A percentile compares a stretch with the other conserved stretches of the same genome.
These are phyloP conservation scores for Aspergillus ustus DNA, from an alignment of 2,329 filamentous ascomycete genomes.

Conservation along the genomic window DNA sequence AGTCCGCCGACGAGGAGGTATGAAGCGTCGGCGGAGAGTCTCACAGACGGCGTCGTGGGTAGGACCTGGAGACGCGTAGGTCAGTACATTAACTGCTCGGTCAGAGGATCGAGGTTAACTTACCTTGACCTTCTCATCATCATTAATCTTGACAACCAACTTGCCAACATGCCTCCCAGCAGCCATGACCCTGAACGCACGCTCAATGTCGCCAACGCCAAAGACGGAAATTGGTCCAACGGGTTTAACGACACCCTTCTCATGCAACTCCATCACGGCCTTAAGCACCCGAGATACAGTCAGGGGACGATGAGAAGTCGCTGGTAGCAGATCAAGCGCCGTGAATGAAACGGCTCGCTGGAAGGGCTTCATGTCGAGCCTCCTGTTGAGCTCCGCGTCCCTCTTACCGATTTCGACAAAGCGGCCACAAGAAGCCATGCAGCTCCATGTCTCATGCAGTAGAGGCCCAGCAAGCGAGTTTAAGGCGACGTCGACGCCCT, in stretches of 20 bases:
- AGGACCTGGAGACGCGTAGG: not conserved
- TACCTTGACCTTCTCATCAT: not conserved
- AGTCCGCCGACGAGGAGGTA: constrained; percentile 29
- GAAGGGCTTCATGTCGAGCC: no score
- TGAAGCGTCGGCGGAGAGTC: not conserved
- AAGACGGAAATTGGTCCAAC: constrained; percentile 13
- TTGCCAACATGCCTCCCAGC: constrained; percentile 46
- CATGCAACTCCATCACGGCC: constrained; percentile 1
- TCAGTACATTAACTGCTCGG: not conserved
- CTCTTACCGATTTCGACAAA: constrained; percentile 23
- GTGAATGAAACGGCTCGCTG: no score
- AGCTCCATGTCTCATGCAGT: constrained; percentile 13
- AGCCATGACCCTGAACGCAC: constrained; percentile 39
- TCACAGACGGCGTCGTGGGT: no score
- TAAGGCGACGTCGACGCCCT: constrained; percentile 19
- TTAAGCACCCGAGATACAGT: not conserved
- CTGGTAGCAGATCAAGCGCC: no score
- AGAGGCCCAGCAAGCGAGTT: constrained; percentile 21
- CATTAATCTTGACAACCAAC: constrained; percentile 29
- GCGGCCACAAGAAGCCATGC: constrained; percentile 15
- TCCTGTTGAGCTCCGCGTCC: not conserved
- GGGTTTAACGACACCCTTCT: constrained; percentile 7
- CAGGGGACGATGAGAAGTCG: no score
- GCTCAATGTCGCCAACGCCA: constrained; percentile 12
- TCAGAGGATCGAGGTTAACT: not conserved